Evolutionary conservation across 768 basidiomycete genomes (phyloP), one percentile per base, ranked within the genome.

Genomic region (Solioccasus polychromus): DNA sequence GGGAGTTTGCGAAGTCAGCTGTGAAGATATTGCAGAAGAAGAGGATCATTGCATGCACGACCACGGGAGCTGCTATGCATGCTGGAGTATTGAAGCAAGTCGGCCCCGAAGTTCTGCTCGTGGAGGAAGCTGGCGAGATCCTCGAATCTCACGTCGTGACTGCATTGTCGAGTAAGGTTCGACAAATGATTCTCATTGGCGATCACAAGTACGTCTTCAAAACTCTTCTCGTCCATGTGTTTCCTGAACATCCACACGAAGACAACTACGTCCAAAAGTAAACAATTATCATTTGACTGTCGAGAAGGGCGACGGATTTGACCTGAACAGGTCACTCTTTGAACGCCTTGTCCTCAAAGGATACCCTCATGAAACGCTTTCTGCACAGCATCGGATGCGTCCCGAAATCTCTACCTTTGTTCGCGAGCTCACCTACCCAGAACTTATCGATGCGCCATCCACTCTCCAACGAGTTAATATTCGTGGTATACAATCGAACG

Each of bases 91-190:
- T 86, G 19, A 71, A 68, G 14, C 64, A 63, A 0, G 73, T 68
- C 3, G 58, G 62, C 4, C 78, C 82, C 0, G 61, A 71, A 9
- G 69, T 85, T 4, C 61, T 86, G 5, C 63, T 86, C 0, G 83
- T 86, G 1, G 84, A 87, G 54, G 84, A 86, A 57, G 84, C 84
- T 0, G 84, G 84, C 3, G 83, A 86, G 53, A 84, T 85, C 35
- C 58, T 87, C 4, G 84, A 85, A 53, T 77, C 78, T 50, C 84
- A 87, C 52, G 61, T 83, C 24, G 45, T 87, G 36, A 83, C 82
- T 0, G 74, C 85, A 0, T 59, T 86, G 18, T 74, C 75, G 0
- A 35, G 43, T 3, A 49, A 63, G 0, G 75, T 75, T 1, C 60
- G 71, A 4, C 79, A 82, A 37, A 55, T 86, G 40, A 76, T 85